Evolutionary conservation across 441 rosid species (phyloP), one percentile per base, ranked within the genome.

Genomic region (Pelargonium myrrhifolium): DNA sequence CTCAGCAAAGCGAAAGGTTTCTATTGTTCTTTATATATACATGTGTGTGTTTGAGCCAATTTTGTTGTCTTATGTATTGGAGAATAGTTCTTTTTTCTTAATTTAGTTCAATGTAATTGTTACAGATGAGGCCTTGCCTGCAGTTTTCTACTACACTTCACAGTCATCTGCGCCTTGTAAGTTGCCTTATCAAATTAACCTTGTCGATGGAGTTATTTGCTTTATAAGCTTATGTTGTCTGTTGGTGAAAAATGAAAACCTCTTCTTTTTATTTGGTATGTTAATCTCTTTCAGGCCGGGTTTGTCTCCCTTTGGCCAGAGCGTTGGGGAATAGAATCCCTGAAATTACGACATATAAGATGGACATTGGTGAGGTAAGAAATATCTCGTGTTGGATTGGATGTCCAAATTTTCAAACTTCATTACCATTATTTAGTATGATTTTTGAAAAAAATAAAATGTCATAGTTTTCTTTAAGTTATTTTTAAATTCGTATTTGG

Each of bases 1-100:
- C 55, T 47, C 55, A 47, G 17, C 55, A 47, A 47, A 47, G 55
- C n/a, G 4, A 47, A 47, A 47, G 55, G 55, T 47, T 47, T 47
- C 17, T 47, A 17, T 47, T 47, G 55, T 47, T n/a, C n/a, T 17
- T 47, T 12, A n/a, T 47, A 2, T 12, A 2, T 47, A 47, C 14
- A 4, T 12, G 18, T 47, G 26, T 24, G 1, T 24, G 26, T 24
- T n/a, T n/a, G n/a, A 24, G 26, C 26, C 26, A 24, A 24, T n/a
- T 24, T 24, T 24, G 26, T 24, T 24, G 26, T 24, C 2, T 24
- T 24, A 24, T 24, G 26, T 24, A 24, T 47, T 47, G 4, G 15
- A 10, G 55, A n/a, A 47, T 6, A 5, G 14, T 47, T 47, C 4
- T 47, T 47, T 4, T 12, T 14, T 6, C 55, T 47, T 47, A 47